Evolutionary conservation across 2,329 filamentous ascomycete species (phyloP).

Genomic region (Fusarium floridanum): DNA sequence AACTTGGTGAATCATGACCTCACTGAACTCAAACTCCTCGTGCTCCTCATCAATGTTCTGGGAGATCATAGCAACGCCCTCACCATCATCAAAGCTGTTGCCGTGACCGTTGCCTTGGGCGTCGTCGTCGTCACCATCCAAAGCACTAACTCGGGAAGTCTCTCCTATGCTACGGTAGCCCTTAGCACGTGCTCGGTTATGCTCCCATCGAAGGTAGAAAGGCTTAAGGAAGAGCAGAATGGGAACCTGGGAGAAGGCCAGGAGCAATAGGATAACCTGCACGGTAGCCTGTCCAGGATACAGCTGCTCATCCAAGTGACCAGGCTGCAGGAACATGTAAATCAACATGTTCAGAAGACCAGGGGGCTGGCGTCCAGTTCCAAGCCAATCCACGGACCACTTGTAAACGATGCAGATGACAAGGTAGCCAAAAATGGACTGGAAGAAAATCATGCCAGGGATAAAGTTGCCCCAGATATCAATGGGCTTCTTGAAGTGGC

Average conservation of each 20-base stretch:
- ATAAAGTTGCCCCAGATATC: conserved; percentile 98
- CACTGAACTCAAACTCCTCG: conserved; percentile 96
- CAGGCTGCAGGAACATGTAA: conserved; percentile 97
- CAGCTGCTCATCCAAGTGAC: conserved; percentile 77
- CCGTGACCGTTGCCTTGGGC: conserved; percentile 68
- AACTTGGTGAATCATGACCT: conserved; percentile 98
- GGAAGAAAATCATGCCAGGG: conserved; percentile 99
- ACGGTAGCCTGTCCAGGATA: conserved; percentile 83
- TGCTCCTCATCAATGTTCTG: conserved; percentile 88
- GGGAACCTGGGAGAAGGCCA: conserved; percentile 90
- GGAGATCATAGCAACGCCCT: conserved; percentile 89
- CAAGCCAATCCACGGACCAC: conserved; percentile 90
- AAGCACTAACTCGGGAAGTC: conserved; percentile 85
- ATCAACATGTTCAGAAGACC: conserved; percentile 98
- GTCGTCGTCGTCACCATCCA: conserved; percentile 88
- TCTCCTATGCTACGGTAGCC: conserved; percentile 96
- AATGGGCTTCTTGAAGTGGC: conserved; percentile 93
- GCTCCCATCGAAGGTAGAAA: conserved; percentile 92
- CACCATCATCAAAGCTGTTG: conserved; percentile 71
- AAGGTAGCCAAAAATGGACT: conserved; percentile 97
- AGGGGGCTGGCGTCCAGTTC: conserved; percentile 76
- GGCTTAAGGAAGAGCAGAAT: conserved; percentile 95
- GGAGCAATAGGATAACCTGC: conserved; percentile 81
- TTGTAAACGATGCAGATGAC: conserved; percentile 96
- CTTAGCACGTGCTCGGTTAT: conserved; percentile 87